A percentile compares a stretch with the other conserved stretches of the same genome.
Evolutionary conservation across 139 green algal genomes (phyloP).

Genomic region (Chlorokybus atmophyticus): DNA sequence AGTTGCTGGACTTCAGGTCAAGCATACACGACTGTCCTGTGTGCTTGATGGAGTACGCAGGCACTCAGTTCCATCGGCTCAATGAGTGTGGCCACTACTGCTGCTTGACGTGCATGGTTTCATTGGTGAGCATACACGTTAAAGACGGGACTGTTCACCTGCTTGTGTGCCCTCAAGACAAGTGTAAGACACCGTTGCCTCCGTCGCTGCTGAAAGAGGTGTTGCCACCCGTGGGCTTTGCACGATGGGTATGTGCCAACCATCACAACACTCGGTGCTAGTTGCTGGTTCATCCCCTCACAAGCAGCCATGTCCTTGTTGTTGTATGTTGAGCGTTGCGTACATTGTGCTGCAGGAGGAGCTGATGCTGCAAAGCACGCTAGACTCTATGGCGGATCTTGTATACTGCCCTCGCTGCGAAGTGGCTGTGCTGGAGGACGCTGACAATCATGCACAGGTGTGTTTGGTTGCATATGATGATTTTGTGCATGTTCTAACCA

Average conservation of each 20-base stretch:
- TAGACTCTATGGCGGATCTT: slow-evolving; percentile 64
- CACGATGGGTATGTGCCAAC: slow-evolving; percentile 33
- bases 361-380: slow-evolving; percentile 51
- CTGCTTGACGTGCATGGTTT: slow-evolving; percentile 50
- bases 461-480: slow-evolving; percentile 60
- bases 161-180: slow-evolving; percentile 51
- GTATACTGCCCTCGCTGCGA: slow-evolving; percentile 72
- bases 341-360: slow-evolving; percentile 29
- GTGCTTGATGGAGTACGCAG: slow-evolving; percentile 21
- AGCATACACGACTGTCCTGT: slow-evolving; percentile 12
- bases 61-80: background rate
- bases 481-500: slow-evolving; percentile 62
- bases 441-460: slow-evolving; percentile 40
- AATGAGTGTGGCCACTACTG: slow-evolving; percentile 51
- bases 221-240: slow-evolving; percentile 29
- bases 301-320: background rate
- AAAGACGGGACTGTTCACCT: slow-evolving; percentile 39
- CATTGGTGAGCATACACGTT: slow-evolving; percentile 37
- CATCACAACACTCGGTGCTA: background rate
- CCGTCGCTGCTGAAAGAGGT: slow-evolving; percentile 14
- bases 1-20: background rate
- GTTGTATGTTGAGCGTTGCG: background rate
- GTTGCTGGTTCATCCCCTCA: background rate
- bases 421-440: slow-evolving; percentile 51
- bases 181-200: slow-evolving; percentile 39